Conservation (phyloP, 1,284 basidiomycete species). For the Hemileia vastatrix region DNA sequence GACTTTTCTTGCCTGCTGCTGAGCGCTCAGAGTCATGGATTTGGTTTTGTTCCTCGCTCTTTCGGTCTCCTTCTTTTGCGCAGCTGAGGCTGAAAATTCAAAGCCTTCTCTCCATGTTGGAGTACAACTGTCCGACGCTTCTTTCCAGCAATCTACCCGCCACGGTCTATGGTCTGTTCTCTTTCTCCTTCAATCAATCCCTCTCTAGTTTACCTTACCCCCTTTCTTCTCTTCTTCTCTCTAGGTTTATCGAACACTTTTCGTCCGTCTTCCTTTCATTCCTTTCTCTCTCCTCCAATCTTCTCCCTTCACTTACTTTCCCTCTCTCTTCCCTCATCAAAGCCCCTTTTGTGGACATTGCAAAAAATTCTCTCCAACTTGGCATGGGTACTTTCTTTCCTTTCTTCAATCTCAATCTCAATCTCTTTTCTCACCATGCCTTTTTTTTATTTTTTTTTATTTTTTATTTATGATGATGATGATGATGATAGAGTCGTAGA, state of each 20-base stretch:
- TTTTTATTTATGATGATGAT: background rate
- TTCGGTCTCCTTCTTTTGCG: no score
- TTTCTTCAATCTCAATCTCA: background rate
- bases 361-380: slow-evolving; percentile 15
- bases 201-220: background rate
- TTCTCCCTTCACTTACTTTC: no score
- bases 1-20: no score
- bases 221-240: background rate
- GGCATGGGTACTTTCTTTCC: background rate
- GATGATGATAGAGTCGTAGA: slow-evolving; percentile 3
- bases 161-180: slow-evolving; percentile 11
- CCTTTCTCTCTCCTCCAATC: background rate
- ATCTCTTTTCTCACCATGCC: background rate
- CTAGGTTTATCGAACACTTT: slow-evolving; percentile 21
- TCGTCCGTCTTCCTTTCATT: slow-evolving; percentile 3
- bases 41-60: no score
- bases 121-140: slow-evolving; percentile 11
- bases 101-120: slow-evolving; percentile 17
- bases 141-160: slow-evolving; percentile 1
- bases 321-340: background rate
- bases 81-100: no score
- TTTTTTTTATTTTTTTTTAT: background rate
- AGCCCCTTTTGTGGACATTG: slow-evolving; percentile 22
- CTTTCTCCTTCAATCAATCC: background rate
- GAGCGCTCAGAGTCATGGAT: no score